Evolutionary conservation across 352 stramenopile species (phyloP).

Genomic region (Globisporangium cylindrosporum): DNA sequence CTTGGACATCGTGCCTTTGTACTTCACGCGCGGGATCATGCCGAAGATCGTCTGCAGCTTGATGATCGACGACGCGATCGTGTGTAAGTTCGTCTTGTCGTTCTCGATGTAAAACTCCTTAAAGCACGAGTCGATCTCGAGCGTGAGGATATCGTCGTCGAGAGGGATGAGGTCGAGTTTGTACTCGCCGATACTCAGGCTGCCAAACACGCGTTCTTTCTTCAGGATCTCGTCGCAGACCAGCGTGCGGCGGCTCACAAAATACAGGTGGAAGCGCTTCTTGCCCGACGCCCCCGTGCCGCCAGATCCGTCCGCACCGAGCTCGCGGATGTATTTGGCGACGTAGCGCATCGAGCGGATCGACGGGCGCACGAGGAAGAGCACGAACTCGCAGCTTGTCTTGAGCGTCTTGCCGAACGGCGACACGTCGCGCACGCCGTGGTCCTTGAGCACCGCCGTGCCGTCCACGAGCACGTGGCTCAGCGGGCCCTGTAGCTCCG

Average conservation of each 20-base stretch:
- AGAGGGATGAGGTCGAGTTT: constrained; percentile 95
- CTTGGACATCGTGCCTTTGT: constrained; percentile 90
- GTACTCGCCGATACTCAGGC: constrained; percentile 86
- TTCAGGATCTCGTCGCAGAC: constrained; percentile 91
- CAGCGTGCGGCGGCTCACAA: constrained; percentile 88
- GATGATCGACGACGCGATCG: constrained; percentile 84
- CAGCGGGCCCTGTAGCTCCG: constrained; percentile 74
- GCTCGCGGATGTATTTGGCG: constrained; percentile 71
- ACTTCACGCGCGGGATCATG: constrained; percentile 93
- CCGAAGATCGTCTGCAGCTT: constrained; percentile 94
- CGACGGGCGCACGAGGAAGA: constrained; percentile 87
- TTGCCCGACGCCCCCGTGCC: constrained; percentile 26
- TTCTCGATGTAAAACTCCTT: constrained; percentile 86
- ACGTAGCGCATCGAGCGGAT: constrained; percentile 77
- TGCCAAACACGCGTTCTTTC: constrained; percentile 87
- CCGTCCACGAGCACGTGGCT: constrained; percentile 87
- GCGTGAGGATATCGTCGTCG: constrained; percentile 93
- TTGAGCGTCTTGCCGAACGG: constrained; percentile 80
- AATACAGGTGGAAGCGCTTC: constrained; percentile 88
- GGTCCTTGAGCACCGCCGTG: constrained; percentile 79
- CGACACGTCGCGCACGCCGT: constrained; percentile 84
- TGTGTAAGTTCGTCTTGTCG: constrained; percentile 88
- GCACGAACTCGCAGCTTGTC: constrained; percentile 80
- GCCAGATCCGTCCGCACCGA: constrained; percentile 33
- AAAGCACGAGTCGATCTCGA: constrained; percentile 90